These are phyloP conservation scores for Aureobasidium subglaciale DNA, from an alignment of 2,329 filamentous ascomycete species.

Conservation along the genomic window DNA sequence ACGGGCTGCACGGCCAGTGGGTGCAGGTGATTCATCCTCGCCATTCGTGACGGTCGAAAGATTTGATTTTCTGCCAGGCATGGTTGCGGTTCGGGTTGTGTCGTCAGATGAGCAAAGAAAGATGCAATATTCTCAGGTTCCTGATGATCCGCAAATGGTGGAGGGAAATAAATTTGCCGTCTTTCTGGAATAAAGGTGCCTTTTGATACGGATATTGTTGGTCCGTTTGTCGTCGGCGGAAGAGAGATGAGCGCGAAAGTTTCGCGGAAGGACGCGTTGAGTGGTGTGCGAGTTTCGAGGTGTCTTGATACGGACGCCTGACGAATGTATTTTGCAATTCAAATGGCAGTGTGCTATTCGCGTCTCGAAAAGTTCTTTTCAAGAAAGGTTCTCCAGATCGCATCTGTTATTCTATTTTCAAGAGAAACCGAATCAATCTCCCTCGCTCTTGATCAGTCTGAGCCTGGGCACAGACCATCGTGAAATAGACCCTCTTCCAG, in stretches of 20 bases:
- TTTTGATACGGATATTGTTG: neutral
- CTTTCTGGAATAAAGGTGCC: neutral
- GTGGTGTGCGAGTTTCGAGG: neutral
- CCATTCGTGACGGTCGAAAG: conserved; percentile 34
- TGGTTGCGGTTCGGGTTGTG: conserved; percentile 19
- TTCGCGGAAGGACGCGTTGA: conserved; percentile 10
- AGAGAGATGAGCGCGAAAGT: conserved; percentile 12
- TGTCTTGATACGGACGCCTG: neutral
- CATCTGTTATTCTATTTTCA: neutral
- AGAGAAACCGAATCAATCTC: neutral
- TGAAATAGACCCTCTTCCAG: neutral
- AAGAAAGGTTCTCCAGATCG: neutral
- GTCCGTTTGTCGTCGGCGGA: conserved; percentile 1
- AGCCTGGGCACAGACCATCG: conserved; percentile 1
- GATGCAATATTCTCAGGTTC: too few species aligned
- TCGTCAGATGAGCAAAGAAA: too few species aligned
- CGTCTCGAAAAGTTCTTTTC: neutral
- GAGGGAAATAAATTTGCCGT: too few species aligned
- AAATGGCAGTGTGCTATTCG: too few species aligned
- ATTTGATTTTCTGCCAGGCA: conserved; percentile 44
- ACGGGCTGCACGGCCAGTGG: conserved; percentile 17
- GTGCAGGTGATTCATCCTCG: conserved; percentile 28
- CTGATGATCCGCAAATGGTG: too few species aligned
- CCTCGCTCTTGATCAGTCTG: neutral
- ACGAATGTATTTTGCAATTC: too few species aligned